Conservation (phyloP, 106 monocot species). For the Apostasia shenzhenica region DNA sequence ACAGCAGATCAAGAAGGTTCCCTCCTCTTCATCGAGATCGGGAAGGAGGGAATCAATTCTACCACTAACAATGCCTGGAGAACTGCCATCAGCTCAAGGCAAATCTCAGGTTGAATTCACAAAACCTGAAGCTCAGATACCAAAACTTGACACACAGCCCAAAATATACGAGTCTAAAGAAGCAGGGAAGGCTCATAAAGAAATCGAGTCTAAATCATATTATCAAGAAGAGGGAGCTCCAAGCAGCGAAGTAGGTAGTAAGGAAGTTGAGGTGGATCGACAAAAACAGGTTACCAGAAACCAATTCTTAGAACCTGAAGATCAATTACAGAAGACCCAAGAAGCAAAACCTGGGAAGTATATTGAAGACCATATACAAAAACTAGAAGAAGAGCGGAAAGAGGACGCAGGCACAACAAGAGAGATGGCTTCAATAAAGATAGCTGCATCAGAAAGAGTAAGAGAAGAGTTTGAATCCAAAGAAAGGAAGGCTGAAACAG, state of each 20-base stretch:
- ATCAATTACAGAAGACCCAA: background rate
- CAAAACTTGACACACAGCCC: background rate
- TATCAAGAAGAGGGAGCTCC: background rate
- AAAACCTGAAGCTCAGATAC: background rate
- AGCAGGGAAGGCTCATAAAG: background rate
- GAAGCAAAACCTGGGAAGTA: background rate
- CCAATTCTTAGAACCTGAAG: slow-evolving; percentile 6
- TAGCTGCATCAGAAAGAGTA: background rate
- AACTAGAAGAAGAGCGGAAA: slow-evolving; percentile 1
- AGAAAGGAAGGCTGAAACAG: background rate
- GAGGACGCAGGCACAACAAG: background rate
- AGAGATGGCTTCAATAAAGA: background rate
- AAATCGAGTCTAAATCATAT: background rate
- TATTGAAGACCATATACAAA: background rate
- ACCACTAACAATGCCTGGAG: background rate
- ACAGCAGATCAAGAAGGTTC: background rate
- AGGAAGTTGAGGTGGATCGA: background rate
- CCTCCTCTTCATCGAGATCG: background rate
- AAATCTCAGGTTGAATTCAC: background rate
- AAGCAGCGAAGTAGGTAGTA: background rate
- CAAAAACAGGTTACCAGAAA: background rate
- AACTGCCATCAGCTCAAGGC: background rate
- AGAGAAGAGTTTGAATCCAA: background rate
- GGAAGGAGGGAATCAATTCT: background rate
- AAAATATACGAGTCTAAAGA: background rate